A percentile compares a stretch with the other conserved stretches of the same genome.
phyloP scores from a whole-genome alignment of 768 basidiomycete genomes.

The Cystofilobasidium ferigula region DNA sequence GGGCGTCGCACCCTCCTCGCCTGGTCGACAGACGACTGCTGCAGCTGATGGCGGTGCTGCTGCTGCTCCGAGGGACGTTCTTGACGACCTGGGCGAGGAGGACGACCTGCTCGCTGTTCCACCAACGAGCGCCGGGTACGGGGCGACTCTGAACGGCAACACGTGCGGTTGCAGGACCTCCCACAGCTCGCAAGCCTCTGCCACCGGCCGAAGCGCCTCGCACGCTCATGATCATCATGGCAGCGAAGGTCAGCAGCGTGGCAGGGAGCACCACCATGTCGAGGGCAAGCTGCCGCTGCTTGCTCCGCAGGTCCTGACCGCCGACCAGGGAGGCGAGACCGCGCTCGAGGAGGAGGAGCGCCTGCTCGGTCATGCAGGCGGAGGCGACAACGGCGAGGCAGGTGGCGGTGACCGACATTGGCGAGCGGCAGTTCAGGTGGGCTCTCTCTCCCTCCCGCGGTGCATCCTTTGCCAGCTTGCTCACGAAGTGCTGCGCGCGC shows the following conservation, averaged over 20 bases:
- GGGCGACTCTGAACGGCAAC: not conserved
- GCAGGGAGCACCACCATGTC: not conserved
- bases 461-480: not conserved
- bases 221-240: no score
- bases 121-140: not conserved
- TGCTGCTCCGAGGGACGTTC: not conserved
- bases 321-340: constrained; percentile 24
- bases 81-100: not conserved
- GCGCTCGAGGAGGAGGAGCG: constrained; percentile 26
- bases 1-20: not conserved
- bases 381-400: constrained; percentile 11
- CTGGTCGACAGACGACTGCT: not conserved
- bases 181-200: not conserved
- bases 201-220: no score
- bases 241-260: not conserved
- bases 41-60: not conserved
- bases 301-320: constrained; percentile 13
- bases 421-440: constrained; percentile 16
- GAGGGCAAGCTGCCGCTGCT: constrained; percentile 9
- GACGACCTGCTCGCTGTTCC: not conserved
- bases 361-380: constrained; percentile 11
- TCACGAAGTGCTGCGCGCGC: not conserved
- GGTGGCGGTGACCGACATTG: constrained; percentile 1
- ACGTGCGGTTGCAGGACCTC: not conserved
- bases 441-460: not conserved